Evolutionary conservation across 805 yeast species (phyloP), one percentile per base, ranked within the genome.

Genomic region (Cyberlindnera maritima): DNA sequence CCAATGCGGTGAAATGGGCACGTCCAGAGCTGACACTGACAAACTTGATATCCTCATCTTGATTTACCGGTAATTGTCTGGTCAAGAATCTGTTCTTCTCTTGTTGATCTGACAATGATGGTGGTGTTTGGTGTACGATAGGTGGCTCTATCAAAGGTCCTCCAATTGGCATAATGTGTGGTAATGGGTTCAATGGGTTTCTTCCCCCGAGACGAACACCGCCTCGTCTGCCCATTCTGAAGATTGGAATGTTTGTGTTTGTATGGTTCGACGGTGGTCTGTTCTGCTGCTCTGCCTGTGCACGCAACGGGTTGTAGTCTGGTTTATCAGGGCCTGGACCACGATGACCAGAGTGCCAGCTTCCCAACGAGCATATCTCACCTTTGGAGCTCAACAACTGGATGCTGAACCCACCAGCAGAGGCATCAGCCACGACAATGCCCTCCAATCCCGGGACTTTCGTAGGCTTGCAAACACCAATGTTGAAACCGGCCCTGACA

Each of bases 321-420:
- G 56, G 50, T 9, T 57, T 61, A 1, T 52, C 60, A 14, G 77
- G 76, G 0, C 76, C 78, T 0, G 77, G 76, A 1, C 62, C 52
- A 8, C 59, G 57, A 43, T 65, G 61, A 7, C 74, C 75, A 8
- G 71, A 73, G 41, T 70, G 67, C 61, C 67, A 69, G 12, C 64
- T 67, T 0, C 85, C 88, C 5, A 85, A 77, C 28, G 70, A 71
- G 60, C 71, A 83, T 6, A 85, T 58, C 5, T 74, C 66, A 1
- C 91, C 90, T 1, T 71, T 62, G 25, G 71, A 69, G 0, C 85
- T 75, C 31, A 85, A 64, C 2, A 85, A 66, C 42, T 80, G 80
- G 50, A 82, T 79, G 4, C 82, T 75, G 57, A 73, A 84, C 2
- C 92, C 92, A 26, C 85, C 85, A 9, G 82, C 80, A 20, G 77